phyloP scores from a whole-genome alignment of 768 basidiomycete species.

The Lepiota brunneoincarnata region DNA sequence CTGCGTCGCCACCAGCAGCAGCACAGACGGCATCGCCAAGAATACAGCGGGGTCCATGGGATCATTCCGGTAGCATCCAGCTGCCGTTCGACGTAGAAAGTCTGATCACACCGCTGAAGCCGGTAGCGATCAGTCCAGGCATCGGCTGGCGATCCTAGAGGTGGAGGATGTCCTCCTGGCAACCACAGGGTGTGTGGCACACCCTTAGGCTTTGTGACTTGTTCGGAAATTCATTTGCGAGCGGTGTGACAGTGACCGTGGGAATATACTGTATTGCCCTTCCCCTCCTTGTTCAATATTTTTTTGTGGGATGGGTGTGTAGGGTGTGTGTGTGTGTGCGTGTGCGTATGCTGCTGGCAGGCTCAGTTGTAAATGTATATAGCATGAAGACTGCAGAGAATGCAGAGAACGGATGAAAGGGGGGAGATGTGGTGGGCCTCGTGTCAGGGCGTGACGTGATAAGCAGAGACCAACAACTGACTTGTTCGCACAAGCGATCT shows the following conservation, averaged over 20 bases:
- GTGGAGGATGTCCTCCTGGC: background rate
- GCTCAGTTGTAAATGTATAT: background rate
- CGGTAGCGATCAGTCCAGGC: conserved; percentile 28
- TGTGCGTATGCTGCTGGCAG: background rate
- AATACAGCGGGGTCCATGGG: conserved; percentile 53
- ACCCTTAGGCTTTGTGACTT: background rate
- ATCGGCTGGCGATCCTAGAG: too few relatives aligned
- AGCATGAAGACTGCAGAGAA: background rate
- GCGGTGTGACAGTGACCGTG: conserved; percentile 10
- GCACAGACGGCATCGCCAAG: conserved; percentile 8
- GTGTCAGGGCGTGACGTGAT: conserved; percentile 1
- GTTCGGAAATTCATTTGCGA: background rate
- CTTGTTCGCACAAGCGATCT: conserved; percentile 6
- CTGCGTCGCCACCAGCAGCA: conserved; percentile 17
- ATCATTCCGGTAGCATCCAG: conserved; percentile 45
- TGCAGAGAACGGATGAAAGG: background rate
- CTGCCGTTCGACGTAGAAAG: conserved; percentile 44
- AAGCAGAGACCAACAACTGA: background rate
- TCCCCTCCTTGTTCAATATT: background rate
- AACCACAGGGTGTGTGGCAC: background rate
- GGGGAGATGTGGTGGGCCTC: background rate
- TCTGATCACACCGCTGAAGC: conserved; percentile 44
- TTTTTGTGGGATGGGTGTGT: too few relatives aligned
- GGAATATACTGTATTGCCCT: background rate
- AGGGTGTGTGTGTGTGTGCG: background rate